Conservation (phyloP, 2,329 filamentous ascomycete genomes). For the Magnaporthales sp. region DNA sequence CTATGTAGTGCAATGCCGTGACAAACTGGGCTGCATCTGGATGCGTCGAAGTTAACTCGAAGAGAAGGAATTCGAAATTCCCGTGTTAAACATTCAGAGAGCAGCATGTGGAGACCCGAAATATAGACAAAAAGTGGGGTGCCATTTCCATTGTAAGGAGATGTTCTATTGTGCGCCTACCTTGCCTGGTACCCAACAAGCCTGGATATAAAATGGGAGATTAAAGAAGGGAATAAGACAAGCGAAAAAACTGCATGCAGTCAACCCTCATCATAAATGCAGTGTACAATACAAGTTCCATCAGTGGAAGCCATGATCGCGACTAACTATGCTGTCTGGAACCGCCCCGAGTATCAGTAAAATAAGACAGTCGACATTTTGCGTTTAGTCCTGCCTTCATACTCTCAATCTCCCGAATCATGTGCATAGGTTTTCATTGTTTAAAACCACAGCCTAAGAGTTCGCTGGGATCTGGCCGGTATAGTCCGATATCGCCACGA, state of each 20-base stretch:
- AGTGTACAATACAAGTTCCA: background rate
- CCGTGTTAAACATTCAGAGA: too few relatives aligned
- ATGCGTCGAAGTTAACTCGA: too few relatives aligned
- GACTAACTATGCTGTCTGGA: background rate
- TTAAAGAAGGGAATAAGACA: background rate
- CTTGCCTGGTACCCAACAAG: background rate
- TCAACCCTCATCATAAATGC: background rate
- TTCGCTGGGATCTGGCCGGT: constrained; percentile 33
- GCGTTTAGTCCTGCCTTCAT: background rate
- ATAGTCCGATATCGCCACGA: constrained; percentile 56
- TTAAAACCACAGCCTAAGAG: background rate
- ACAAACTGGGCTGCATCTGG: too few relatives aligned
- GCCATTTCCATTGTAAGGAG: too few relatives aligned
- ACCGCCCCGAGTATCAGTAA: background rate
- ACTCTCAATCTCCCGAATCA: background rate
- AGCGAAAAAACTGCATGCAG: background rate
- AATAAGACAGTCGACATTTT: background rate
- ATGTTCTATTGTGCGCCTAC: background rate
- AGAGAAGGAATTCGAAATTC: too few relatives aligned
- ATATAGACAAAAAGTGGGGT: too few relatives aligned
- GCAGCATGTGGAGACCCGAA: too few relatives aligned
- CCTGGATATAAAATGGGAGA: background rate
- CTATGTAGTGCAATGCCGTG: too few relatives aligned
- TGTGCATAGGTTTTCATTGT: background rate
- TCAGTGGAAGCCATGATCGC: background rate